Evolutionary conservation across 2,329 filamentous ascomycete genomes (phyloP), one percentile per base, ranked within the genome.

Genomic region (Phyllosticta citribraziliensis): DNA sequence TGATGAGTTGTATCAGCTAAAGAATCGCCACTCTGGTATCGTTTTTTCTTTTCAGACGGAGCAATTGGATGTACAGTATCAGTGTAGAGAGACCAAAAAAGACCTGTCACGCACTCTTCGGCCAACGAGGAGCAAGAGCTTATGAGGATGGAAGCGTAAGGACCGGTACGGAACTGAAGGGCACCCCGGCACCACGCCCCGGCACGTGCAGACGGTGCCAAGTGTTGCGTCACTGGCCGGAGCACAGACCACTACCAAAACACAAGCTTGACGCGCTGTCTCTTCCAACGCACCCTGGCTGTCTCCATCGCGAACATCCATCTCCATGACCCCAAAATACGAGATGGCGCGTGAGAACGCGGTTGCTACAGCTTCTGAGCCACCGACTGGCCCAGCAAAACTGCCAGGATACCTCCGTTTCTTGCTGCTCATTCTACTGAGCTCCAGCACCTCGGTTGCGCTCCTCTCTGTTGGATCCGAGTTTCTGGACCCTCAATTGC

Each of bases 401-500:
- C 69, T 78, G 53, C 74, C 74, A 9, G 56, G 66, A 17, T 65
- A 64, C 51, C 64, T 78, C 62, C 74, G 74, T 62, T 73, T 79
- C 56, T 71, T 73, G 24, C 70, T 79, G 54, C 70, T 77, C 27
- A 73, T 82, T n/a, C 61, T 81, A 19, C 70, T 80, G 63, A 84
- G 79, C 73, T 78, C 92, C 62, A 76, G 79, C 33, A 74, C 91
- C 62, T 88, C 85, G 65, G 80, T 83, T 17, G 68, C 85, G 19
- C 80, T 89, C 6, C 88, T 88, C 72, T 83, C 84, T 55, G 70
- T 87, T 58, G 77, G 83, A 6, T 80, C 83, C 55, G 79, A 82
- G 47, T 79, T 84, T 64, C 85, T 84, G 5, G 78, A 80, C 14
- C 83, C 82, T 6, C 86, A 92, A 72, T 77, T 96, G 51, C 84